Evolutionary conservation across 805 yeast genomes (phyloP).

Genomic region (Komagataella populi): DNA sequence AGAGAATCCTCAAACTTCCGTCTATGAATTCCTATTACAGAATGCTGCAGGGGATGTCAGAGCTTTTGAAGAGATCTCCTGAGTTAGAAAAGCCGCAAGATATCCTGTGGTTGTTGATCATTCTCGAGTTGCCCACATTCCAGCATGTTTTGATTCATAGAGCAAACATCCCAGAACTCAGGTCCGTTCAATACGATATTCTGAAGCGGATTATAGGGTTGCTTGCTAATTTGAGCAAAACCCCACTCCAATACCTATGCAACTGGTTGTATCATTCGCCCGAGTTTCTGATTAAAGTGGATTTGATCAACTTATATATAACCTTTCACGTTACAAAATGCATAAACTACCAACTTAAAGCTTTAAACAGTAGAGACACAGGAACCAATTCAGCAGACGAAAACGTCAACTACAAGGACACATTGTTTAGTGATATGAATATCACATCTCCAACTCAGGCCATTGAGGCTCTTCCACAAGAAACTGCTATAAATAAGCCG

Average conservation of each 20-base stretch:
- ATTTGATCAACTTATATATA: conserved; percentile 60
- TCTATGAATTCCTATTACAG: conserved; percentile 46
- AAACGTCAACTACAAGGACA: conserved; percentile 16
- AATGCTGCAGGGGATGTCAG: conserved; percentile 37
- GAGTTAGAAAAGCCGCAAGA: conserved; percentile 25
- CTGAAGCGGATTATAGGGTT: conserved; percentile 59
- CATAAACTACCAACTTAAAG: conserved; percentile 19
- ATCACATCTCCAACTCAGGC: background rate
- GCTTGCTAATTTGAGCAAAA: conserved; percentile 34
- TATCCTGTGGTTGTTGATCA: conserved; percentile 46
- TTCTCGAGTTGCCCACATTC: conserved; percentile 58
- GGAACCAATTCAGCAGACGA: conserved; percentile 9
- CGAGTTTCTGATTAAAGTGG: conserved; percentile 38
- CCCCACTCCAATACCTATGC: conserved; percentile 27
- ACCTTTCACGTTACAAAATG: conserved; percentile 60
- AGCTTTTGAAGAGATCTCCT: conserved; percentile 38
- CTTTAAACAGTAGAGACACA: background rate
- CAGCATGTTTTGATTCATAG: conserved; percentile 27
- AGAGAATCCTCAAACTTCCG: conserved; percentile 33
- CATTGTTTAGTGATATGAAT: conserved; percentile 3
- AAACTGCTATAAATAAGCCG: background rate
- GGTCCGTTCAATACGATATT: conserved; percentile 50
- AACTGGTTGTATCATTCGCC: conserved; percentile 40
- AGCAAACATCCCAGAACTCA: conserved; percentile 31
- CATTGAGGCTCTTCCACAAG: background rate